Base-by-base conservation (phyloP, 2,329 filamentous ascomycete species). In the Dissoconium aciculare region DNA sequence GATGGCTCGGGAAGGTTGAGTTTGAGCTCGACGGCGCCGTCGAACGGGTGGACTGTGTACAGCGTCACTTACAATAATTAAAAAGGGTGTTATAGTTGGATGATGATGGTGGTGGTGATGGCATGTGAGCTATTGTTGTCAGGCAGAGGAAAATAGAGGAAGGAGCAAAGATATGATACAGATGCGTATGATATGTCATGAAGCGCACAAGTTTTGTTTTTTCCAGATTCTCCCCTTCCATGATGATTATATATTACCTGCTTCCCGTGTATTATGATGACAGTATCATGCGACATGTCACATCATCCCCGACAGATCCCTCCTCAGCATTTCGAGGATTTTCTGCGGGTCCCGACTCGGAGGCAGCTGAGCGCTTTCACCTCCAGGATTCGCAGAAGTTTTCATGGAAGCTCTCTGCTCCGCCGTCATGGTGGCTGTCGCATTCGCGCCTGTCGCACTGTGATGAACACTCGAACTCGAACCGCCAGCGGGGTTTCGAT, bases 251-350 rank as follows among this genome's bases (percentile, higher is more conserved):
- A 8, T 23, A 23, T n/a, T n/a, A n/a, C n/a, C n/a, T n/a, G n/a
- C n/a, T n/a, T n/a, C n/a, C n/a, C n/a, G n/a, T n/a, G n/a, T n/a
- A n/a, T n/a, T n/a, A n/a, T n/a, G n/a, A n/a, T n/a, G n/a, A n/a
- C n/a, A n/a, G n/a, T n/a, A n/a, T n/a, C n/a, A n/a, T 23, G 8
- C 19, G 19, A 23, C 19, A 23, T 23, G 8, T 23, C 19, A 23
- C 19, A n/a, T 8, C 19, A n/a, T n/a, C 19, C 8, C n/a, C 8
- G 19, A 23, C 15, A 61, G 42, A 39, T 63, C 60, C 27, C 55
- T 49, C 44, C 56, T 58, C 31, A 63, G 44, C 41, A 63, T 57
- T 29, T 62, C 54, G 5, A 62, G 45, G 25, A 63, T 59, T 31
- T 41, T 48, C 31, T 50, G 48, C 30, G 52, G 50, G 33, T 63